Percentiles rank a stretch among this genome's conserved stretches.
Evolutionary conservation across 2,329 filamentous ascomycete species (phyloP).

Genomic region (Beauveria bassiana): DNA sequence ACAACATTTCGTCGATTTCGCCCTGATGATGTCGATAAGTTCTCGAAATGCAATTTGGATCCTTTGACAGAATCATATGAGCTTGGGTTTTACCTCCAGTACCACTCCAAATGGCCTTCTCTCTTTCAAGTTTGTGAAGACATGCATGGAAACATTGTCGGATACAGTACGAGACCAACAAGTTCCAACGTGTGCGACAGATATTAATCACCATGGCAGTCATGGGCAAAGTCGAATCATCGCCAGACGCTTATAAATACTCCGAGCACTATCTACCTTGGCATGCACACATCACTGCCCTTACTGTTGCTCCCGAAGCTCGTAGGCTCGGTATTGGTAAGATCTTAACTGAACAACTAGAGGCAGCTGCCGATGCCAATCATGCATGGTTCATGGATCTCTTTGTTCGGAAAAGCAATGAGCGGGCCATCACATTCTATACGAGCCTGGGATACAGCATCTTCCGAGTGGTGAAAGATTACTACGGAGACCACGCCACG

Average conservation of each 20-base stretch:
- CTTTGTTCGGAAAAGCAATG: conserved; percentile 85
- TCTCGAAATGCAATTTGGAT: conserved; percentile 94
- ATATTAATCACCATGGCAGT: conserved; percentile 48
- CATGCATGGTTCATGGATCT: conserved; percentile 93
- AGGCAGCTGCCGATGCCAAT: conserved; percentile 72
- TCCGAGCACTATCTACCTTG: conserved; percentile 95
- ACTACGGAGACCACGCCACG: conserved; percentile 79
- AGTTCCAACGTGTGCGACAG: conserved; percentile 15
- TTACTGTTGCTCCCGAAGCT: conserved; percentile 83
- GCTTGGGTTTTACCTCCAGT: conserved; percentile 89
- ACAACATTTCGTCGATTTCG: conserved; percentile 79
- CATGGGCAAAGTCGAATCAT: conserved; percentile 94
- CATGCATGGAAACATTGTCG: conserved; percentile 78
- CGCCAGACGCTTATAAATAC: conserved; percentile 62
- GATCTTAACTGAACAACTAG: conserved; percentile 71
- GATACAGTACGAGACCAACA: conserved; percentile 63
- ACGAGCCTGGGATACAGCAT: conserved; percentile 87
- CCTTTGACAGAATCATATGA: conserved; percentile 98
- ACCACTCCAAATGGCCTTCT: conserved; percentile 91
- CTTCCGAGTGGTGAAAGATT: conserved; percentile 79
- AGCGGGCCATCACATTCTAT: conserved; percentile 81
- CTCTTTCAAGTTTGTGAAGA: conserved; percentile 91
- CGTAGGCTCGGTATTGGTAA: conserved; percentile 82
- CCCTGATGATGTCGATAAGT: conserved; percentile 74
- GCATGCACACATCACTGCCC: conserved; percentile 95